Evolutionary conservation across 768 basidiomycete genomes (phyloP).

Genomic region (Serendipita sp.): DNA sequence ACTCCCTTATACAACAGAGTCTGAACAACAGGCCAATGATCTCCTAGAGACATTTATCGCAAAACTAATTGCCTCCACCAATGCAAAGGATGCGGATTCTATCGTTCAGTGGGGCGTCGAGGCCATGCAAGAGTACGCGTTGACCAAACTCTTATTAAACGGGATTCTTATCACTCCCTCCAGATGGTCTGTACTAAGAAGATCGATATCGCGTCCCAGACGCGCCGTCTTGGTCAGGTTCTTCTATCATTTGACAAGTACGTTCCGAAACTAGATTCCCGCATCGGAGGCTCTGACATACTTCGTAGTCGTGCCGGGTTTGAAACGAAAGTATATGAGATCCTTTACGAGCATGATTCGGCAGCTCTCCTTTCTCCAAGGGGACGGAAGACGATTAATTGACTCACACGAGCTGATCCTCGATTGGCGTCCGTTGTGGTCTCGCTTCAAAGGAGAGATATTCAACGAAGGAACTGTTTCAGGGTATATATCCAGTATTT

Average conservation of each 20-base stretch:
- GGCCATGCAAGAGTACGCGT: slow-evolving; percentile 2
- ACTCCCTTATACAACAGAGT: background rate
- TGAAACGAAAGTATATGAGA: slow-evolving; percentile 2
- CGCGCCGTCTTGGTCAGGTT: slow-evolving; percentile 57
- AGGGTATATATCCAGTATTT: slow-evolving; percentile 14
- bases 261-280: background rate
- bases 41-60: slow-evolving; percentile 4
- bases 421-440: slow-evolving; percentile 65
- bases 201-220: slow-evolving; percentile 40
- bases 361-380: background rate
- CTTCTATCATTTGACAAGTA: slow-evolving; percentile 51
- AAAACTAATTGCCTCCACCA: background rate
- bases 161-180: background rate
- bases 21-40: background rate
- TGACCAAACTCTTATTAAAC: background rate
- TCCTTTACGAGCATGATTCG: background rate
- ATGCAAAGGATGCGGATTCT: slow-evolving; percentile 2
- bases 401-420: slow-evolving; percentile 51
- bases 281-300: background rate
- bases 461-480: background rate
- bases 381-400: slow-evolving; percentile 19
- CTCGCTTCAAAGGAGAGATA: slow-evolving; percentile 50
- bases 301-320: background rate
- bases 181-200: slow-evolving; percentile 1
- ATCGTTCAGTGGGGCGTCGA: slow-evolving; percentile 3